phyloP scores from a whole-genome alignment of 441 rosid species.

The Gossypium davidsonii region DNA sequence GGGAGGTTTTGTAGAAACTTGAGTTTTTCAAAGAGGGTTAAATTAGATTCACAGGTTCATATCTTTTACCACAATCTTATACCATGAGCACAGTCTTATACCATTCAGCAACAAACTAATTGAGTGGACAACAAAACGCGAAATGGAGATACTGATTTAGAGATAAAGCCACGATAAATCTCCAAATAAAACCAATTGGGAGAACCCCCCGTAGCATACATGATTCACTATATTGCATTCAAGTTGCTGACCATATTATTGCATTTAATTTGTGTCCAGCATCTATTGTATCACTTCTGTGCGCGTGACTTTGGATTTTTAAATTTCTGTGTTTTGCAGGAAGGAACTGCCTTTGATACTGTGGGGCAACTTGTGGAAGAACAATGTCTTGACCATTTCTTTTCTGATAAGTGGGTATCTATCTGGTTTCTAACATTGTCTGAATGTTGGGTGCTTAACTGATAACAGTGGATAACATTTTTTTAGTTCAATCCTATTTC shows the following conservation, averaged over 20 bases:
- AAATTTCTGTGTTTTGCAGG: slow-evolving; percentile 30
- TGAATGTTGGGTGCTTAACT: neutral
- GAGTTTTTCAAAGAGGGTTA: neutral
- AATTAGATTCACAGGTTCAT: neutral
- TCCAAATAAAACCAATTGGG: neutral
- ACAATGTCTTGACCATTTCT: slow-evolving; percentile 56
- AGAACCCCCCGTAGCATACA: neutral
- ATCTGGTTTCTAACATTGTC: neutral
- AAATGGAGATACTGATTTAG: neutral
- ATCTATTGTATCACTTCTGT: neutral
- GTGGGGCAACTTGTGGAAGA: slow-evolving; percentile 74
- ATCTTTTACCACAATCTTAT: neutral
- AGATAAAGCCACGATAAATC: neutral
- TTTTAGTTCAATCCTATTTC: neutral
- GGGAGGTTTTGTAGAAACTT: neutral
- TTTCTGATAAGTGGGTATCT: slow-evolving; percentile 51
- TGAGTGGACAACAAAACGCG: neutral
- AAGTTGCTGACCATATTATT: neutral
- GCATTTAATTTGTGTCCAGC: neutral
- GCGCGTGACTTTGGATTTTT: neutral
- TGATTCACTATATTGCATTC: neutral
- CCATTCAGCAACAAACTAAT: no score
- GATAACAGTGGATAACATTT: neutral
- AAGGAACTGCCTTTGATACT: slow-evolving; percentile 53
- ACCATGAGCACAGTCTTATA: no score